These are phyloP conservation scores for Xylaria nigripes DNA, from an alignment of 495 filamentous ascomycete genomes.

Conservation along the genomic window DNA sequence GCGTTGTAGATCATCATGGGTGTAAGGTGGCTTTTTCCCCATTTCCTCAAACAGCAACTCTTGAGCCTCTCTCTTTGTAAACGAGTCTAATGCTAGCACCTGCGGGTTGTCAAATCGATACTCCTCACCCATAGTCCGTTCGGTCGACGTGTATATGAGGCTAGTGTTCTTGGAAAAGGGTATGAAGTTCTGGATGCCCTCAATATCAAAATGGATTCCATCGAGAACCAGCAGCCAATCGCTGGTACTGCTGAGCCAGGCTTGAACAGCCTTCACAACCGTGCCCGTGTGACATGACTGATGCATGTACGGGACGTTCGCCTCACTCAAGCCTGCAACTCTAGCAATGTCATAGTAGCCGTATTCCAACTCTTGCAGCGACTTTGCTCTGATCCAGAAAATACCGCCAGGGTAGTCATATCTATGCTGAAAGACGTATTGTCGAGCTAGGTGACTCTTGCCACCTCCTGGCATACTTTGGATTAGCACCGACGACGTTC, in stretches of 20 bases:
- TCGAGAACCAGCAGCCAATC: conserved; percentile 74
- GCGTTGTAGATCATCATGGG: conserved; percentile 48
- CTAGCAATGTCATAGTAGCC: conserved; percentile 71
- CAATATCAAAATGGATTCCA: conserved; percentile 61
- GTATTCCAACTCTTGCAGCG: conserved; percentile 51
- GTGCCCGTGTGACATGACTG: conserved; percentile 40
- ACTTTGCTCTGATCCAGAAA: conserved; percentile 73
- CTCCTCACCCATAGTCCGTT: conserved; percentile 57
- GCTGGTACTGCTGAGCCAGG: conserved; percentile 62
- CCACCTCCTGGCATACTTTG: conserved; percentile 68
- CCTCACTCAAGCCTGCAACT: conserved; percentile 48
- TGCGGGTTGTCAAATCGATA: conserved; percentile 67
- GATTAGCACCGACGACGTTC: conserved; percentile 61
- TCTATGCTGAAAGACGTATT: conserved; percentile 66
- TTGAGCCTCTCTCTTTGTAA: conserved; percentile 44
- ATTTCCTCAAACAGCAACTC: conserved; percentile 42
- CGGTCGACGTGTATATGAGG: conserved; percentile 71
- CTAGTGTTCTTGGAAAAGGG: conserved; percentile 60
- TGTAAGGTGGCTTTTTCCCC: conserved; percentile 51
- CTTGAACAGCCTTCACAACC: conserved; percentile 53
- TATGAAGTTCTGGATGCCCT: conserved; percentile 55
- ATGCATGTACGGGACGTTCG: conserved; percentile 23
- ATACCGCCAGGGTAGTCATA: conserved; percentile 64
- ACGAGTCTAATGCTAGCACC: conserved; percentile 52
- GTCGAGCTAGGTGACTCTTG: conserved; percentile 72